Percentiles rank a stretch among this genome's conserved stretches.
Evolutionary conservation across 495 filamentous ascomycete species (phyloP).

Genomic region (Penicillium samsonianum): DNA sequence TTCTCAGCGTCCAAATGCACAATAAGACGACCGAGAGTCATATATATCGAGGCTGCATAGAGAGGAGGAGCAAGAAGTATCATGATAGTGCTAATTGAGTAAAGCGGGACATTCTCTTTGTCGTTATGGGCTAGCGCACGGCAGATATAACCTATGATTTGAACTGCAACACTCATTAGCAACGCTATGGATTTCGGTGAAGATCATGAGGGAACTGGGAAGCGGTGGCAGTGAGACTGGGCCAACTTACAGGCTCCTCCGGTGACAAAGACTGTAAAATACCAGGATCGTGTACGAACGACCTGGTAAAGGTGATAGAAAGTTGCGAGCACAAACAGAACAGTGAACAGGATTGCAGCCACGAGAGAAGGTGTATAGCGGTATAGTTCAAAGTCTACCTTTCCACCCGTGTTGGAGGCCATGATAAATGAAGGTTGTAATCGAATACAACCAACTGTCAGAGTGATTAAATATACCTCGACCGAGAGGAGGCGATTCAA

Average conservation of each 20-base stretch:
- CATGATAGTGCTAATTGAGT: slow-evolving; percentile 33
- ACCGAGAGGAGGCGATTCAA: no score
- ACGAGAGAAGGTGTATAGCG: slow-evolving; percentile 14
- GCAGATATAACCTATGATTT: slow-evolving; percentile 55
- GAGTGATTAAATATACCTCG: no score
- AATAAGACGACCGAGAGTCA: slow-evolving; percentile 53
- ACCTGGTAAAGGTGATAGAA: slow-evolving; percentile 26
- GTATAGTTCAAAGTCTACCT: slow-evolving; percentile 9
- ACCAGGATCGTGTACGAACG: slow-evolving; percentile 54
- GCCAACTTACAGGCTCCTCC: slow-evolving; percentile 55
- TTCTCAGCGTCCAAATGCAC: slow-evolving; percentile 40
- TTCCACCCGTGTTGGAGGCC: not conserved
- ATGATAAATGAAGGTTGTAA: no score
- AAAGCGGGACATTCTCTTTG: slow-evolving; percentile 17
- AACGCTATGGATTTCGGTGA: no score
- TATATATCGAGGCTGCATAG: slow-evolving; percentile 57
- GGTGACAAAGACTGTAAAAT: slow-evolving; percentile 59
- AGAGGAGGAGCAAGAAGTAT: slow-evolving; percentile 46
- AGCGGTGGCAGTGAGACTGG: no score
- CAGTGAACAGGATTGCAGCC: slow-evolving; percentile 11
- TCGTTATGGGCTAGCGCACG: slow-evolving; percentile 37
- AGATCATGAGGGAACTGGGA: no score
- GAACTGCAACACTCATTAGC: slow-evolving; percentile 36
- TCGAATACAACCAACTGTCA: no score
- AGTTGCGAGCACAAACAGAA: slow-evolving; percentile 25